phyloP scores from a whole-genome alignment of 2,329 filamentous ascomycete genomes.

The Fusarium subtropicale region DNA sequence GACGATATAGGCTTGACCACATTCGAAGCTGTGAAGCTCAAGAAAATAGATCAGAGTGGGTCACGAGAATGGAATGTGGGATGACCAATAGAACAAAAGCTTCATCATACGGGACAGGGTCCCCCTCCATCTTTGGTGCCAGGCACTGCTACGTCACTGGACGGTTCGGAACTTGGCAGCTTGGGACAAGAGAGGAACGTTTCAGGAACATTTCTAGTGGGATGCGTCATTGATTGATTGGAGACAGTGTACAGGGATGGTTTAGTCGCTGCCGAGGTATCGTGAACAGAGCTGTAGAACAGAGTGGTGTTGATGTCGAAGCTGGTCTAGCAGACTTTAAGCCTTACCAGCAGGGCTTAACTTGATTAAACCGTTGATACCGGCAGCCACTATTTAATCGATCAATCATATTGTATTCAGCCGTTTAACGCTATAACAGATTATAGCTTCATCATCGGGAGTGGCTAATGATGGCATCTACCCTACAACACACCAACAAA shows the following conservation, averaged over 20 bases:
- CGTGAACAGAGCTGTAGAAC: neutral
- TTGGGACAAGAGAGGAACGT: neutral
- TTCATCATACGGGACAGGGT: constrained; percentile 27
- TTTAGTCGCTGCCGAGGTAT: neutral
- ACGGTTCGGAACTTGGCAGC: constrained; percentile 34
- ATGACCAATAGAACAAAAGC: constrained; percentile 28
- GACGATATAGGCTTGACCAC: constrained; percentile 19
- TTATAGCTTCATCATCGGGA: neutral
- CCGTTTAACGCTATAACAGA: neutral
- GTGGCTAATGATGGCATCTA: neutral
- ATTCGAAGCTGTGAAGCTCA: constrained; percentile 19
- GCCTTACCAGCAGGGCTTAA: neutral
- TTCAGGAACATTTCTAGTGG: constrained; percentile 5
- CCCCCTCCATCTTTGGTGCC: constrained; percentile 20
- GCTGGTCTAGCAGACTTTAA: neutral
- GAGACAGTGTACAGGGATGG: neutral
- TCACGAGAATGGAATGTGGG: constrained; percentile 19
- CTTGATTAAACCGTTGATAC: neutral
- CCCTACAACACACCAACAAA: neutral
- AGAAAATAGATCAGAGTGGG: constrained; percentile 32
- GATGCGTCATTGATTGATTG: constrained; percentile 30
- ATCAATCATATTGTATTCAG: neutral
- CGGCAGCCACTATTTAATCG: neutral
- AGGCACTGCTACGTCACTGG: constrained; percentile 43
- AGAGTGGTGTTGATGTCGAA: too few species aligned